These are phyloP conservation scores for Amborella trichopoda DNA, from an alignment of 164 flowering plant species.

Conservation along the genomic window DNA sequence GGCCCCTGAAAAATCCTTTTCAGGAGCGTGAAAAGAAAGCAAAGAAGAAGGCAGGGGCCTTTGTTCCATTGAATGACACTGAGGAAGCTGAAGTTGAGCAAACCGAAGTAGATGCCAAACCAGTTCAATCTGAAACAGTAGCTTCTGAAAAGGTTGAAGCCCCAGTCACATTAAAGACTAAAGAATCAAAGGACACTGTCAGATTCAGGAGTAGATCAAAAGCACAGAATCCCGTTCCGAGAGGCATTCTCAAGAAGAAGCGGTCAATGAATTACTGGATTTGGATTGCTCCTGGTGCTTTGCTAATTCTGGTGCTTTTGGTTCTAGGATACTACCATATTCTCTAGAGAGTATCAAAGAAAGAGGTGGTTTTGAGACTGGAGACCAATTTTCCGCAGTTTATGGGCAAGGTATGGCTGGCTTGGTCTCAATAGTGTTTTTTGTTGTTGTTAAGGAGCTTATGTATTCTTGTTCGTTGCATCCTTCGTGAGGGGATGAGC, in stretches of 20 bases:
- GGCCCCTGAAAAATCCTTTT: conserved; percentile 1
- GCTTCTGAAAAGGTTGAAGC: conserved; percentile 22
- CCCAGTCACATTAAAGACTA: conserved; percentile 25
- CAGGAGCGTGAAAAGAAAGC: conserved; percentile 83
- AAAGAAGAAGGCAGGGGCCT: conserved; percentile 51
- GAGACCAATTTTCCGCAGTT: conserved; percentile 17
- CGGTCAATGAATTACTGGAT: conserved; percentile 61
- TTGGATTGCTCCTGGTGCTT: conserved; percentile 45
- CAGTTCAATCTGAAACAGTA: conserved; percentile 30
- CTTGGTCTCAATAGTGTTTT: conserved; percentile 2
- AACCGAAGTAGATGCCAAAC: conserved; percentile 20
- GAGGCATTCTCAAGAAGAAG: conserved; percentile 49
- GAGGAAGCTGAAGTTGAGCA: conserved; percentile 25
- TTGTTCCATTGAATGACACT: conserved; percentile 11
- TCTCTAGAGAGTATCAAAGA: conserved; percentile 15
- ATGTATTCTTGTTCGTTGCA: background rate
- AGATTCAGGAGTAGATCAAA: conserved; percentile 35
- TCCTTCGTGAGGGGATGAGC: conserved; percentile 5
- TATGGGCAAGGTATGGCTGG: conserved; percentile 4
- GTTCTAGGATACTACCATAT: conserved; percentile 37
- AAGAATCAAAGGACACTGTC: conserved; percentile 33
- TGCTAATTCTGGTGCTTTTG: conserved; percentile 16
- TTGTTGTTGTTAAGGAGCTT: background rate
- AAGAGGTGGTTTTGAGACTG: background rate
- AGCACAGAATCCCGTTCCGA: conserved; percentile 51